Percentiles rank a stretch among this genome's conserved stretches.
Conservation (phyloP, 257 asterid species). For the Ballota nigra region DNA sequence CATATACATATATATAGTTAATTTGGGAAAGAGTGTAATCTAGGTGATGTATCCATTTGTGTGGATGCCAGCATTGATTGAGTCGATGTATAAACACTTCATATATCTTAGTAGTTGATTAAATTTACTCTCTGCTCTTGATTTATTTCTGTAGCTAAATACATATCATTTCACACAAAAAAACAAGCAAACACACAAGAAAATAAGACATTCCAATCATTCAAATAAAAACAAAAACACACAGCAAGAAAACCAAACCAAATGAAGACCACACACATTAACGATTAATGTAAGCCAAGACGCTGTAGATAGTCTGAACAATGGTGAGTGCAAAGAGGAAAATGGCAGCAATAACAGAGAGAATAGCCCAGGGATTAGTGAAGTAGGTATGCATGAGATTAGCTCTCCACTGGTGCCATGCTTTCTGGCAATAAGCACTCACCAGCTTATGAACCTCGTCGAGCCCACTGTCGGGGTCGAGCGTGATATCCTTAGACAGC, state of each 20-base stretch:
- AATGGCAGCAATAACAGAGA: constrained; percentile 50
- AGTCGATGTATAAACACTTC: background rate
- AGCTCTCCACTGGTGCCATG: constrained; percentile 46
- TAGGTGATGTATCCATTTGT: constrained; percentile 5
- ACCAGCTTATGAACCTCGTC: constrained; percentile 33
- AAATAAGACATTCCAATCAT: background rate
- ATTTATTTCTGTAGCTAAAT: too few relatives aligned
- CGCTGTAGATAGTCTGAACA: constrained; percentile 36
- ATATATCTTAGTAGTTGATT: background rate
- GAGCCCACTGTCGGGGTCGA: constrained; percentile 43
- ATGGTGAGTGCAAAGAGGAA: constrained; percentile 58
- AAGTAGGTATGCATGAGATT: constrained; percentile 51
- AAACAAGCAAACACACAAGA: too few relatives aligned
- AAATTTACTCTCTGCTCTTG: too few relatives aligned
- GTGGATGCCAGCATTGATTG: constrained; percentile 5
- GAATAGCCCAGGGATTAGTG: constrained; percentile 53
- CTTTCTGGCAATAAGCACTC: constrained; percentile 40
- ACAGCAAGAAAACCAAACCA: background rate
- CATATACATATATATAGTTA: background rate
- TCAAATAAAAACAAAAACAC: background rate
- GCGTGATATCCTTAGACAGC: constrained; percentile 41
- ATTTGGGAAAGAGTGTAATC: background rate
- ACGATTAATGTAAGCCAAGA: constrained; percentile 28
- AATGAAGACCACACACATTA: background rate
- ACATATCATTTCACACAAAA: background rate